phyloP scores from a whole-genome alignment of 2,329 filamentous ascomycete genomes.

The Pseudogymnoascus verrucosus region DNA sequence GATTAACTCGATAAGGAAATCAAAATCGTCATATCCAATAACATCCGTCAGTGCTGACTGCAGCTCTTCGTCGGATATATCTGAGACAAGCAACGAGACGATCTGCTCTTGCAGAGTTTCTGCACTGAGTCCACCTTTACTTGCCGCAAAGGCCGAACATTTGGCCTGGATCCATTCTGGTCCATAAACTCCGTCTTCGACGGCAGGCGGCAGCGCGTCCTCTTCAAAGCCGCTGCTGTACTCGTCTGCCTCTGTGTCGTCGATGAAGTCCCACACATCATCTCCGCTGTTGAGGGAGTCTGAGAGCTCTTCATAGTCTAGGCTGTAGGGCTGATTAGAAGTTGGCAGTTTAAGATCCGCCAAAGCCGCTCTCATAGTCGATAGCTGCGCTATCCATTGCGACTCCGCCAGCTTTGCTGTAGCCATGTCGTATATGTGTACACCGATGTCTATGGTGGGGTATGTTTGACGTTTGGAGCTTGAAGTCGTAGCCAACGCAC shows the following conservation, averaged over 20 bases:
- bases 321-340: slow-evolving; percentile 15
- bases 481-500: neutral
- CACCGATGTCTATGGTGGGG: neutral
- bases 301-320: slow-evolving; percentile 47
- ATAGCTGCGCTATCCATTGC: slow-evolving; percentile 79
- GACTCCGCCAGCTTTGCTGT: slow-evolving; percentile 31
- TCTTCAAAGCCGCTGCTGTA: slow-evolving; percentile 59
- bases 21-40: slow-evolving; percentile 85
- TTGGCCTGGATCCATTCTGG: slow-evolving; percentile 63
- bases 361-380: slow-evolving; percentile 78
- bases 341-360: slow-evolving; percentile 55
- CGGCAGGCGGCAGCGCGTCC: slow-evolving; percentile 30
- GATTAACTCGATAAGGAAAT: slow-evolving; percentile 88
- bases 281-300: slow-evolving; percentile 56
- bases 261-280: slow-evolving; percentile 91
- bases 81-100: slow-evolving; percentile 61
- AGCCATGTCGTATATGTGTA: neutral
- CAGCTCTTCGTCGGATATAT: slow-evolving; percentile 70
- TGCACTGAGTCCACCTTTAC: slow-evolving; percentile 58
- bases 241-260: slow-evolving; percentile 60
- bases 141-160: slow-evolving; percentile 57
- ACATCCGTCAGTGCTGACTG: slow-evolving; percentile 85
- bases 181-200: slow-evolving; percentile 38
- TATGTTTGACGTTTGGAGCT: neutral
- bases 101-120: slow-evolving; percentile 72